Evolutionary conservation across 371 early-diverging fungal genomes (phyloP), one percentile per base, ranked within the genome.

Genomic region (Lichtheimia corymbifera): DNA sequence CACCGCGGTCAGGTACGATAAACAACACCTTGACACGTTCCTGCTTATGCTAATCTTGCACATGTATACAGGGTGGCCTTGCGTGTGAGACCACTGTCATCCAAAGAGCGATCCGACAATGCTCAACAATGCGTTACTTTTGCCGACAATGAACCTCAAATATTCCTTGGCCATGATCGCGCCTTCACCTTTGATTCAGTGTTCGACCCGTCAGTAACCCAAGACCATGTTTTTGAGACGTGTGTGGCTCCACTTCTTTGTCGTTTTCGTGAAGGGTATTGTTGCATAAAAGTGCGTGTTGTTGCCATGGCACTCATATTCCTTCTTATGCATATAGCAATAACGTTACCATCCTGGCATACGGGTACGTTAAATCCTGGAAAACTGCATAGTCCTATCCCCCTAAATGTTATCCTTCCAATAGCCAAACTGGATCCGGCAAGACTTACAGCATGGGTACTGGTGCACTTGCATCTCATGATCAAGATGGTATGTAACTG

Each of bases 271-370:
- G 93, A 94, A 68, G 98, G 98, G 70, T 99, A 87, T 66, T 28
- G 56, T 22, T 50, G 44, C 47, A 35, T 35, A 35, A 35, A 35
- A 9, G 5, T 9, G 4, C 28, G 28, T 11, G 9, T 35, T 9
- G 11, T 35, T 35, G 35, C 35, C 35, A 35, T 35, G 35, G 1
- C 11, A 35, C 35, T 35, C 11, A 35, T 35, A 4, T 35, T 35
- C 9, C 35, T 25, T 40, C 9, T 35, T 56, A 25, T 54, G n/a
- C 28, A 47, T 22, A 51, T 51, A 82, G 82, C 27, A 68, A 76
- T 84, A 96, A 92, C 82, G 91, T 83, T 58, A 95, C 91, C 18
- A 86, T 93, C 41, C 84, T 98, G 47, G 97, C 97, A 40, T 99
- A 97, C 73, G 99, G 91, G 70, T 91, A 95, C 24, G 53, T 40